These are phyloP conservation scores for Serendipita sp. DNA, from an alignment of 768 basidiomycete genomes.

Conservation along the genomic window DNA sequence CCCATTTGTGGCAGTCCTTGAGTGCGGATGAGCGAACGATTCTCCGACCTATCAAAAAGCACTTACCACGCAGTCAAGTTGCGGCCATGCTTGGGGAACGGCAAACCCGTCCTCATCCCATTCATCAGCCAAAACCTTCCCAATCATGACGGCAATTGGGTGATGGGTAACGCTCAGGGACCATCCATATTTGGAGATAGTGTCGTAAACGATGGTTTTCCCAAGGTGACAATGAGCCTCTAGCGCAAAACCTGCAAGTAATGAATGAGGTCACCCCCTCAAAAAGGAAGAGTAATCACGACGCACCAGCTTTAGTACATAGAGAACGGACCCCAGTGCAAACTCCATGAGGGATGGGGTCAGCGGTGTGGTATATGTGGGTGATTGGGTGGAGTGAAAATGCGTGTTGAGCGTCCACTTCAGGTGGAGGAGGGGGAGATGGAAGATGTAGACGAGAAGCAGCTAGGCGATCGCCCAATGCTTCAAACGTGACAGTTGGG, in stretches of 20 bases:
- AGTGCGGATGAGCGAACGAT: neutral
- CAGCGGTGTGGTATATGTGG: slow-evolving; percentile 54
- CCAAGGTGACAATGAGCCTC: slow-evolving; percentile 54
- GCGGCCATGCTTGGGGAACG: slow-evolving; percentile 37
- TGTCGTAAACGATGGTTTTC: slow-evolving; percentile 48
- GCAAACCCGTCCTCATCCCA: slow-evolving; percentile 62
- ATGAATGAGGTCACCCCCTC: neutral
- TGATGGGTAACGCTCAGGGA: slow-evolving; percentile 40
- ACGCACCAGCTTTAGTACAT: slow-evolving; percentile 36
- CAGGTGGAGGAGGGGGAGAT: slow-evolving; percentile 26
- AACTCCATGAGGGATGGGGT: slow-evolving; percentile 48
- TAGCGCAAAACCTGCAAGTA: slow-evolving; percentile 36
- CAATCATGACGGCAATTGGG: slow-evolving; percentile 38
- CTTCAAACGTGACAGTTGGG: slow-evolving; percentile 49
- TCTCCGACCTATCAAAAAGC: neutral
- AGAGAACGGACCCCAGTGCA: slow-evolving; percentile 36
- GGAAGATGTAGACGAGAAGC: slow-evolving; percentile 49
- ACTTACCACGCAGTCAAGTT: slow-evolving; percentile 61
- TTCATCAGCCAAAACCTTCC: slow-evolving; percentile 44
- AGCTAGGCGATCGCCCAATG: slow-evolving; percentile 48
- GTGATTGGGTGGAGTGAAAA: slow-evolving; percentile 19
- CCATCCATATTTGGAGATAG: slow-evolving; percentile 49
- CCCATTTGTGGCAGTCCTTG: slow-evolving; percentile 63
- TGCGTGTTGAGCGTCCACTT: neutral
- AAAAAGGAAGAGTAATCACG: neutral